Conservation (phyloP, 1,139 yeast genomes). For the Pichia kudriavzevii region DNA sequence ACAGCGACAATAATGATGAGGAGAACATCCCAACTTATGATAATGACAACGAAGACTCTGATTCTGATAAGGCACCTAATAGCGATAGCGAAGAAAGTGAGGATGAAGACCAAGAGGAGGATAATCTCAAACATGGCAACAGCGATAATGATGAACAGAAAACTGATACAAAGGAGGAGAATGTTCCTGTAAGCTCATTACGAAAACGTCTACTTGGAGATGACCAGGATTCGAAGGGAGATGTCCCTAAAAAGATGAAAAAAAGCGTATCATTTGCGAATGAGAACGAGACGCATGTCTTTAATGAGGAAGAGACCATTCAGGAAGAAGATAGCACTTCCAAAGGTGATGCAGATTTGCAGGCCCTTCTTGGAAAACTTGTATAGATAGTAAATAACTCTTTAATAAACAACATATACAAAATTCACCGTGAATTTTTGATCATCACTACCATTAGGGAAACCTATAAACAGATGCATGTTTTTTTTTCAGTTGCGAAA, state of each 20-base stretch:
- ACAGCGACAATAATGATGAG: conserved; percentile 30
- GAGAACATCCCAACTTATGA: conserved; percentile 28
- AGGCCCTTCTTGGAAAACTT: conserved; percentile 1
- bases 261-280: conserved; percentile 10
- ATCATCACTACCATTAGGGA: too few relatives aligned
- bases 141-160: conserved; percentile 1
- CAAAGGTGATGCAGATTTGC: not conserved
- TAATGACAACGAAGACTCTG: conserved; percentile 30
- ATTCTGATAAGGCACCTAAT: conserved; percentile 20
- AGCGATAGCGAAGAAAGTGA: conserved; percentile 27
- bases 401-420: too few relatives aligned
- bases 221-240: not conserved
- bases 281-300: conserved; percentile 7
- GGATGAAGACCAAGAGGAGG: conserved; percentile 21
- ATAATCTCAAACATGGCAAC: conserved; percentile 8
- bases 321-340: not conserved
- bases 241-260: conserved; percentile 1
- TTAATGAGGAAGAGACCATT: conserved; percentile 4
- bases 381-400: too few relatives aligned
- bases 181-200: not conserved
- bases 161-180: conserved; percentile 1
- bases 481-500: too few relatives aligned
- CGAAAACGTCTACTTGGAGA: conserved; percentile 6
- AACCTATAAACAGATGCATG: too few relatives aligned
- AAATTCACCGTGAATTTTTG: too few relatives aligned